A percentile compares a stretch with the other conserved stretches of the same genome.
Conservation (phyloP, 768 basidiomycete species). For the Dacryopinax primogenitus region DNA sequence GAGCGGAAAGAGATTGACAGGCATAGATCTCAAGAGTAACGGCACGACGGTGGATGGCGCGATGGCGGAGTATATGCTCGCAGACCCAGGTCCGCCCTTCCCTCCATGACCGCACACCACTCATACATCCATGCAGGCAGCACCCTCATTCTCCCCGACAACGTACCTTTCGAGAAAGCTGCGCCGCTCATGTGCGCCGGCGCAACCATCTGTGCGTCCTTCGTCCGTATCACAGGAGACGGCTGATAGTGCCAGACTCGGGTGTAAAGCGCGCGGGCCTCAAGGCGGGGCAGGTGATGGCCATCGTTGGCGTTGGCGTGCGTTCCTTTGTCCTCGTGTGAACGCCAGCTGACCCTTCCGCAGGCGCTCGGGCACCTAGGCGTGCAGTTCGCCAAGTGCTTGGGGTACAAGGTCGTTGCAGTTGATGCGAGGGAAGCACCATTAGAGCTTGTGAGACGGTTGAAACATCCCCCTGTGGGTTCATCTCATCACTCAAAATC, state of each 20-base stretch:
- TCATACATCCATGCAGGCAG: not conserved
- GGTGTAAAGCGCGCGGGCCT: not conserved
- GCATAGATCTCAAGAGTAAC: not conserved
- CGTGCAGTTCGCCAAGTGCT: conserved; percentile 17
- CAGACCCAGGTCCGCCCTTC: not conserved
- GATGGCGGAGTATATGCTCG: conserved; percentile 13
- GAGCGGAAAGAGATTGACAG: not conserved
- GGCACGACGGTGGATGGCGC: conserved; percentile 12
- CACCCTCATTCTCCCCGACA: conserved; percentile 10
- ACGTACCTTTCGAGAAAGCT: conserved; percentile 11
- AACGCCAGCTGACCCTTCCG: not conserved
- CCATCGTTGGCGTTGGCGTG: conserved; percentile 12
- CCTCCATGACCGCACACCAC: not conserved
- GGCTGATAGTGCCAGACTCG: not conserved
- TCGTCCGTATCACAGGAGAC: not conserved
- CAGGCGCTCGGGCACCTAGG: conserved; percentile 14
- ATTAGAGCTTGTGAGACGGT: conserved; percentile 14
- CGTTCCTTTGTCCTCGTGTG: not conserved
- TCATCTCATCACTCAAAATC: not conserved
- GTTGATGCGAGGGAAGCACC: conserved; percentile 17
- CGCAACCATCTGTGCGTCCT: conserved; percentile 9
- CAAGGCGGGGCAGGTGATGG: conserved; percentile 7
- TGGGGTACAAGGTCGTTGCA: conserved; percentile 18
- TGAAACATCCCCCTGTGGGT: conserved; percentile 15
- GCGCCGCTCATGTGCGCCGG: conserved; percentile 15